Base-by-base conservation (phyloP, 441 rosid genomes). In the Brassica hybrid region DNA sequence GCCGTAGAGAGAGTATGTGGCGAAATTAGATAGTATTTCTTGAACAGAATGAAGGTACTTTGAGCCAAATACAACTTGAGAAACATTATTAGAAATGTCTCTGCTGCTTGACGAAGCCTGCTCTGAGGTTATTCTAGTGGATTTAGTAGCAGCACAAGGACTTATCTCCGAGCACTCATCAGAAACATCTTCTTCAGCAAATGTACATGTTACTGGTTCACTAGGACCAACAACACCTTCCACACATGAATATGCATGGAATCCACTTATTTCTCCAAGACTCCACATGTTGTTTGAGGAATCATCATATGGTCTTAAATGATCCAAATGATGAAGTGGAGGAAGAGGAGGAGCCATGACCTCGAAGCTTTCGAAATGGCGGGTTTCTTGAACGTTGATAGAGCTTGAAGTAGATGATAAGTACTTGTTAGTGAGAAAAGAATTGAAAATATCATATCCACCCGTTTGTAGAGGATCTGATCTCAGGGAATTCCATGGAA, bases 11-110 rank as follows among this genome's bases (percentile, higher is more conserved):
- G 79, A 68, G 67, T 36, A 14, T 43, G 79, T 64, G 18, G 98
- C 95, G 62, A 95, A 83, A 73, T 91, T 88, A 80, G 94, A 82
- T 18, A 95, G 94, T 77, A 95, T 86, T 73, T 90, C 97, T 84
- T 93, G 99, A 75, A 95, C 83, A 17, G 87, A 90, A 5, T 74
- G 85, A 57, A 91, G 94, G 71, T 88, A 93, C 76, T 72, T 83
- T 1, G 99, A 93, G 67, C 91, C 91, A 10, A 82, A 76, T 62
- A 88, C 78, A 30, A 86, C 73, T 34, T 78, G 90, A 80, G 83
- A 65, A 36, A 81, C 84, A 72, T 88, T 82, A 64, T 80, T 76
- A 52, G 89, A 85, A 65, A 89, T 83, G 81, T 91, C 90, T 83
- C 82, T 88, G 48, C 83, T 80, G 72, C 83, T 84, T 76, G 78